Evolutionary conservation across 805 yeast genomes (phyloP).

Genomic region (Candida xyloterini): DNA sequence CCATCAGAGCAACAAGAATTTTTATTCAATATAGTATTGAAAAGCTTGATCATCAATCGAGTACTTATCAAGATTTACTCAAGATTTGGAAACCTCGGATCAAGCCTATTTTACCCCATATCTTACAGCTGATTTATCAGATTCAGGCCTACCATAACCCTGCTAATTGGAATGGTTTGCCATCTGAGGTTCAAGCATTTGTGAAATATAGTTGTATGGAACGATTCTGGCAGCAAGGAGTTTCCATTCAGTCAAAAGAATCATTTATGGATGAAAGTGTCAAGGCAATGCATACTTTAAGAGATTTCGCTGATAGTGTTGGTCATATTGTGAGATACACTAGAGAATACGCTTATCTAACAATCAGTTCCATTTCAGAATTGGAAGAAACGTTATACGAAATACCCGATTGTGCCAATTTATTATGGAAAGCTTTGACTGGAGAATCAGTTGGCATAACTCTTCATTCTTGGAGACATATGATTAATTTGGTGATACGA

Average conservation of each 20-base stretch:
- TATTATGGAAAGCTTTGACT: constrained; percentile 83
- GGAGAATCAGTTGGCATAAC: constrained; percentile 85
- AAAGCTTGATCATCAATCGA: constrained; percentile 74
- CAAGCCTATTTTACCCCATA: constrained; percentile 87
- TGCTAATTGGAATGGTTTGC: constrained; percentile 82
- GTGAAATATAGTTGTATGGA: constrained; percentile 88
- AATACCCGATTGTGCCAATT: constrained; percentile 73
- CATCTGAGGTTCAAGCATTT: constrained; percentile 86
- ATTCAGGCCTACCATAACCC: constrained; percentile 95
- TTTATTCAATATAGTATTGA: constrained; percentile 95
- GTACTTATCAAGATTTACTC: constrained; percentile 67
- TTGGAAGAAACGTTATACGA: constrained; percentile 86
- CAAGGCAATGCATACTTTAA: constrained; percentile 86
- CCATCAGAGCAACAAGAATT: constrained; percentile 92
- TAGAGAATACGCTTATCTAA: constrained; percentile 89
- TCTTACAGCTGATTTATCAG: constrained; percentile 81
- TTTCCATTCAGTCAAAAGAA: constrained; percentile 89
- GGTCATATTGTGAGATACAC: constrained; percentile 96
- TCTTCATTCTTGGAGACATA: constrained; percentile 94
- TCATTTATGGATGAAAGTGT: constrained; percentile 92
- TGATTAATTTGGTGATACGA: constrained; percentile 84
- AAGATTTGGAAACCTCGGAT: constrained; percentile 91
- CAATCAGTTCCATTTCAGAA: constrained; percentile 85
- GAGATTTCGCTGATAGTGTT: constrained; percentile 97
- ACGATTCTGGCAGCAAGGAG: constrained; percentile 98